Base-by-base conservation (phyloP, 305 asterid species). In the Plantago rigida region DNA sequence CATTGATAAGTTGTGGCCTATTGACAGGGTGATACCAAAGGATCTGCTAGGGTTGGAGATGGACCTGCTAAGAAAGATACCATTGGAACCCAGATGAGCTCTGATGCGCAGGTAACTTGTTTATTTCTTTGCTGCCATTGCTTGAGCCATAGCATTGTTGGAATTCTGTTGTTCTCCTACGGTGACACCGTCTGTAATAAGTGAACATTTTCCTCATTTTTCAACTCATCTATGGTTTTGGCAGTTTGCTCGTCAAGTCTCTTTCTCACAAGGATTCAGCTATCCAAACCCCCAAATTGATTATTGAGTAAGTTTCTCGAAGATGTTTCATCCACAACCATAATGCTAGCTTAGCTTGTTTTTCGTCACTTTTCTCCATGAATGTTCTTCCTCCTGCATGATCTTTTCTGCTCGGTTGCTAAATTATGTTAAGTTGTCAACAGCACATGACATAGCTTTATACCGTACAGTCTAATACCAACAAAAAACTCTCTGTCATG, bases 211-310 rank as follows among this genome's bases (percentile, higher is more conserved):
- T 58, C 47, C 24, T 44, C n/a, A 63, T 46, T 22, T 22, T 22
- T 22, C 26, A 22, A 1, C 26, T 22, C 26, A 22, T 22, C 1
- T 47, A 60, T 58, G 63, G 29, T 63, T 70, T 65, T 66, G 73
- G 73, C 83, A 86, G 94, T 81, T 74, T 65, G 75, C 79, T 60
- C 84, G 78, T 66, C 88, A 81, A 69, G 86, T 80, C 58, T 65
- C 87, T 63, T 85, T 69, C 60, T 53, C 83, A 47, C 84, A 81
- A 75, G 89, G 84, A 68, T 67, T 79, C 62, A 66, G 72, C 79
- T 84, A 76, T 77, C 72, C 86, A 71, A 78, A 82, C 73, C 77
- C 82, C 50, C 82, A 83, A 51, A 73, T 81, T 50, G 83, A 81
- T 69, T 74, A 60, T 44, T 63, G 68, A 76, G 87, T 82, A 56